phyloP scores from a whole-genome alignment of 768 basidiomycete species.

The Lepiota venenata region DNA sequence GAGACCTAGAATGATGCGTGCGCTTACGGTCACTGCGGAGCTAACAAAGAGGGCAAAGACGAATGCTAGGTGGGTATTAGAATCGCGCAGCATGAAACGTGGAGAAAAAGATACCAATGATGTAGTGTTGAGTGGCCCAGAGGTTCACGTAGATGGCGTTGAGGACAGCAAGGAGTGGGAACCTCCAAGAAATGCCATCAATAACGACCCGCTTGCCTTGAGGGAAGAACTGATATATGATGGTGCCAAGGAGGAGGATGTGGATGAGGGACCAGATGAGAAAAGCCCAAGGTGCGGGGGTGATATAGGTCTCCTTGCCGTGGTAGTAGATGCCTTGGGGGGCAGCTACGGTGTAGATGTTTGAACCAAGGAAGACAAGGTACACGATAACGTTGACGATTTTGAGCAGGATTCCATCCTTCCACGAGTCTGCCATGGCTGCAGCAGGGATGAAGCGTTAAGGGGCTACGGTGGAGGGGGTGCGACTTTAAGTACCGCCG shows the following conservation, averaged over 20 bases:
- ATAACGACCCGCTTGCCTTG: constrained; percentile 74
- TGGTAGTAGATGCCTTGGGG: constrained; percentile 68
- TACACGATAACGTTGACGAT: constrained; percentile 82
- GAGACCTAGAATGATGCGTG: constrained; percentile 24
- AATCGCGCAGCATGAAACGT: not conserved
- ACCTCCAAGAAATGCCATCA: constrained; percentile 88
- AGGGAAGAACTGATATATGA: constrained; percentile 88
- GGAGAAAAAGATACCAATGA: constrained; percentile 41
- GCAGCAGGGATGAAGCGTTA: constrained; percentile 14
- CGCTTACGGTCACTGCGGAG: constrained; percentile 52
- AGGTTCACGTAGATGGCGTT: constrained; percentile 89
- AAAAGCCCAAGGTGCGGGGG: constrained; percentile 93
- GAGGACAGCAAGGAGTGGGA: constrained; percentile 82
- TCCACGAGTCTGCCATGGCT: constrained; percentile 65
- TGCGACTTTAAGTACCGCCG: constrained; percentile 18
- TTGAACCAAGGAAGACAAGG: constrained; percentile 84
- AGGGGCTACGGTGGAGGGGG: not conserved
- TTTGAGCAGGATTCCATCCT: constrained; percentile 81
- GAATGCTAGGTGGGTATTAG: constrained; percentile 54
- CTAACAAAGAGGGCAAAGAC: constrained; percentile 86
- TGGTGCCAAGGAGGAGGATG: constrained; percentile 82
- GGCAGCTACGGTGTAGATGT: constrained; percentile 81
- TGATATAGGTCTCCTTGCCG: constrained; percentile 87
- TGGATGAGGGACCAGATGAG: constrained; percentile 93
- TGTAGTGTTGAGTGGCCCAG: constrained; percentile 77